Evolutionary conservation across 306 rosid genomes (phyloP).

Genomic region (Cucumis sativus): Cucumber_9930_V3 NC_026660.2:30501001-30501500

Average conservation of each 20-base stretch:
- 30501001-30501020: not conserved
- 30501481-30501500: not conserved
- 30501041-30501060: not conserved
- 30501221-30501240: not conserved
- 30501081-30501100: not conserved
- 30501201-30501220: not conserved
- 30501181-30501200: not conserved
- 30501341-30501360: not conserved
- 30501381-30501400: not conserved
- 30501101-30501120: not conserved
- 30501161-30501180: not conserved
- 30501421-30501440: not conserved
- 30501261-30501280: not conserved
- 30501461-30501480: not conserved
- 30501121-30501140: not conserved
- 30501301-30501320: not conserved
- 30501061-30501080: not conserved
- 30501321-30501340: not conserved
- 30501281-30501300: not conserved
- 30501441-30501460: not conserved
- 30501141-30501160: not conserved
- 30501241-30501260: not conserved
- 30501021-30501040: not conserved
- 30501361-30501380: not conserved
- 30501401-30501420: not conserved